Percentiles rank a stretch among this genome's conserved stretches.
These are phyloP conservation scores for Phyllosticta citriasiana DNA, from an alignment of 2,329 filamentous ascomycete genomes.

Conservation along the genomic window DNA sequence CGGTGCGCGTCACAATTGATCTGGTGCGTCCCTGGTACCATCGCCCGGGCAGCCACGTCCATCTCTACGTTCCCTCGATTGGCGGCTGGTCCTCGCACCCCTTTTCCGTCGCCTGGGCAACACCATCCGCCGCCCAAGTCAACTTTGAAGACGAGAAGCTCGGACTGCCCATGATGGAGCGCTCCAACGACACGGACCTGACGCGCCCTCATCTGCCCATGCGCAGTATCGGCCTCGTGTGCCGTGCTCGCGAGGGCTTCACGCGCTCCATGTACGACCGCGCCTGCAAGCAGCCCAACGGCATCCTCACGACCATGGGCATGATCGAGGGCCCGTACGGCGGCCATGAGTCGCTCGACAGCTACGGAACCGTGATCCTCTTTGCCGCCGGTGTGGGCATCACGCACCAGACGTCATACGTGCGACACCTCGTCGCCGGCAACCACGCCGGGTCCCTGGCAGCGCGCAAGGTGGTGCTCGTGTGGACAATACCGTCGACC, in stretches of 20 bases:
- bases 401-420: slow-evolving; percentile 67
- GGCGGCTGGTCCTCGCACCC: slow-evolving; percentile 36
- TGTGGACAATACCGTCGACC: slow-evolving; percentile 70
- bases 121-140: slow-evolving; percentile 8
- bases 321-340: slow-evolving; percentile 70
- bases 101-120: slow-evolving; percentile 35
- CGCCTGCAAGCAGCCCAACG: slow-evolving; percentile 51
- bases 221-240: slow-evolving; percentile 56
- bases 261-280: slow-evolving; percentile 60
- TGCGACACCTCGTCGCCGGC: slow-evolving; percentile 61
- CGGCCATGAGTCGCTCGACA: slow-evolving; percentile 58
- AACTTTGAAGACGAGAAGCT: slow-evolving; percentile 22
- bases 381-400: slow-evolving; percentile 76
- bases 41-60: slow-evolving; percentile 49
- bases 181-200: slow-evolving; percentile 19
- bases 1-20: slow-evolving; percentile 51
- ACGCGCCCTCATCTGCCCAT: slow-evolving; percentile 21
- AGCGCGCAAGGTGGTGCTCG: slow-evolving; percentile 59
- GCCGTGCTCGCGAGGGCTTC: slow-evolving; percentile 64
- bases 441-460: slow-evolving; percentile 60
- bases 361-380: slow-evolving; percentile 68
- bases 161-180: slow-evolving; percentile 15
- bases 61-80: slow-evolving; percentile 46
- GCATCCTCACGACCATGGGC: slow-evolving; percentile 53
- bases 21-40: slow-evolving; percentile 45